Evolutionary conservation across 192 early-diverging fungal species (phyloP).

Genomic region (Backusella luteola): DNA sequence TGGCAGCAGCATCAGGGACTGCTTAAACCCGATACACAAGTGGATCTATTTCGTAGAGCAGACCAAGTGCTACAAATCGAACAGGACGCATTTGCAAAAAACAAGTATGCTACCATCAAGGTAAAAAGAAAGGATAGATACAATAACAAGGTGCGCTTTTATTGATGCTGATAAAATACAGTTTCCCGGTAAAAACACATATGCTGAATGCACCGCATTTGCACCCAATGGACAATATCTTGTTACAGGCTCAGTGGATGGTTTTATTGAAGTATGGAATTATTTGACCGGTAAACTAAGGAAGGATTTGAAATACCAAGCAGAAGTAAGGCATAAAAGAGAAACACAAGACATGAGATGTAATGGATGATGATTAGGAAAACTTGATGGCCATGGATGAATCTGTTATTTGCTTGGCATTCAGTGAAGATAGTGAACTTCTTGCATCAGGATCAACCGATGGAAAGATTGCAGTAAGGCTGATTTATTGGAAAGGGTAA

Average conservation of each 20-base stretch:
- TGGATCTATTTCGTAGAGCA: constrained; percentile 79
- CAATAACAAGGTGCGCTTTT: background rate
- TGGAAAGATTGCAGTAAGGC: constrained; percentile 76
- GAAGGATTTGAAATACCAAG: constrained; percentile 88
- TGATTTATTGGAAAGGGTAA: background rate
- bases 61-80: constrained; percentile 56
- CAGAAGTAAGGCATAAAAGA: constrained; percentile 52
- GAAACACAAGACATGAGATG: no score
- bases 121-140: constrained; percentile 29
- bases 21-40: constrained; percentile 62
- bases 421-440: constrained; percentile 74
- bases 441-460: constrained; percentile 83
- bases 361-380: constrained; percentile 45
- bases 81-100: constrained; percentile 70
- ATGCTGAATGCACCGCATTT: constrained; percentile 75
- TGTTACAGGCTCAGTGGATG: constrained; percentile 89
- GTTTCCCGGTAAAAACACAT: constrained; percentile 83
- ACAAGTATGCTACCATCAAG: constrained; percentile 78
- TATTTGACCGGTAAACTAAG: constrained; percentile 86
- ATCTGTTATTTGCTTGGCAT: constrained; percentile 75
- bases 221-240: constrained; percentile 83
- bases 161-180: constrained; percentile 18
- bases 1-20: constrained; percentile 88
- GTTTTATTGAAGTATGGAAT: constrained; percentile 97
- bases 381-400: constrained; percentile 92